Base-by-base conservation (phyloP, 306 rosid species). In the Amphicarpaea edgeworthii region DNA sequence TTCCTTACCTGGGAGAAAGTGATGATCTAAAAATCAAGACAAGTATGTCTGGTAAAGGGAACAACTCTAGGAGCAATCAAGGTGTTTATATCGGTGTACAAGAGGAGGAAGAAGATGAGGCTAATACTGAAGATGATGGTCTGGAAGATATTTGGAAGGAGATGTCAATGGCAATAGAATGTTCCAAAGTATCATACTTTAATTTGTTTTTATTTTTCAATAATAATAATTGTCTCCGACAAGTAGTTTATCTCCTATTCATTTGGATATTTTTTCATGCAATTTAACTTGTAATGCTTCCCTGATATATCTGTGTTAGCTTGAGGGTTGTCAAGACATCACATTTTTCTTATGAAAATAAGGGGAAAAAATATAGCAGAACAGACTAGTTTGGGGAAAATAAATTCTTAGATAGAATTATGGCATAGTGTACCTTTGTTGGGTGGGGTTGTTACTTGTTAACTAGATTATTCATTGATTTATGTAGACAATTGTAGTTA, bases 121-220 rank as follows among this genome's bases (percentile, higher is more conserved):
- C n/a, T 50, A 81, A 78, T 26, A 21, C 57, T 12, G 83, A 68
- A 82, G 96, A 89, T 54, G 97, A 90, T 30, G 97, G 89, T 34
- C 82, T 92, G 10, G 88, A 62, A 1, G 96, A 95, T 77, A 87
- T 91, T 40, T 95, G 99, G 99, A 90, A 81, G 73, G 97, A 95
- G 68, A 85, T 92, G 97, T 83, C 93, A 14, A 85, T 92, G 93
- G 89, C 88, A 0, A 80, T 92, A 64, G 97, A 95, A 81, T 73
- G 83, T 77, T 84, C 96, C 67, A 92, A 92, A 84, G 99, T 95
- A 87, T 60, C 66, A 60, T 63, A 21, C 55, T 38, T 71, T 24
- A 50, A 34, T 51, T 78, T 79, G 21, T 17, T 68, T 62, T 23
- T 47, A 40, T 68, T 24, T 75, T 75, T 73, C 15, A 66, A 26